Conservation (phyloP, 768 basidiomycete species). For the Chlorophyllum brunneum region DNA sequence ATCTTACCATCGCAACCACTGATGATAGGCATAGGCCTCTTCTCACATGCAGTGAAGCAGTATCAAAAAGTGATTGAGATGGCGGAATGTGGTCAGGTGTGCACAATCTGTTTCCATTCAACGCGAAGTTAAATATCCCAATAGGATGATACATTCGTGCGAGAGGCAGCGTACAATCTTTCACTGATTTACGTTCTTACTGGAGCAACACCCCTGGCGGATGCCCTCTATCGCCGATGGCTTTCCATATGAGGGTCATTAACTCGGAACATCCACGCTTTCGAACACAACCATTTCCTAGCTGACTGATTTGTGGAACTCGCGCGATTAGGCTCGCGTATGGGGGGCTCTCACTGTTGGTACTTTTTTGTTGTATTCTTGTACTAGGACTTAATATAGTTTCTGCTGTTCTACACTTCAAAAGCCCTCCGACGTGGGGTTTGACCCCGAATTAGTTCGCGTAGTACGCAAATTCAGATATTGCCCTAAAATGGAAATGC, state of each 20-base stretch:
- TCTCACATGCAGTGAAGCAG: constrained; percentile 78
- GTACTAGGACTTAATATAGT: too few relatives aligned
- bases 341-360: too few relatives aligned
- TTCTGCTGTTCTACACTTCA: too few relatives aligned
- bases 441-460: too few relatives aligned
- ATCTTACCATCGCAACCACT: background rate
- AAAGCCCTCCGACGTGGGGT: too few relatives aligned
- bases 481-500: too few relatives aligned
- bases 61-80: constrained; percentile 74
- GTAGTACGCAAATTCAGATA: too few relatives aligned
- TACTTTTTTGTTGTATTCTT: too few relatives aligned
- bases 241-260: constrained; percentile 56
- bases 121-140: background rate
- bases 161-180: constrained; percentile 86
- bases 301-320: too few relatives aligned
- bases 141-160: constrained; percentile 49
- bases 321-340: too few relatives aligned
- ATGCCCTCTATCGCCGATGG: constrained; percentile 73
- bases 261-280: background rate
- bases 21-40: constrained; percentile 50
- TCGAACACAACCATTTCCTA: background rate
- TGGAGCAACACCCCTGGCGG: constrained; percentile 68
- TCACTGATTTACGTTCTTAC: constrained; percentile 78
- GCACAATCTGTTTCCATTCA: background rate
- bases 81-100: constrained; percentile 36